Base-by-base conservation (phyloP, 257 asterid genomes). In the Solanum chiquidenum region DNA sequence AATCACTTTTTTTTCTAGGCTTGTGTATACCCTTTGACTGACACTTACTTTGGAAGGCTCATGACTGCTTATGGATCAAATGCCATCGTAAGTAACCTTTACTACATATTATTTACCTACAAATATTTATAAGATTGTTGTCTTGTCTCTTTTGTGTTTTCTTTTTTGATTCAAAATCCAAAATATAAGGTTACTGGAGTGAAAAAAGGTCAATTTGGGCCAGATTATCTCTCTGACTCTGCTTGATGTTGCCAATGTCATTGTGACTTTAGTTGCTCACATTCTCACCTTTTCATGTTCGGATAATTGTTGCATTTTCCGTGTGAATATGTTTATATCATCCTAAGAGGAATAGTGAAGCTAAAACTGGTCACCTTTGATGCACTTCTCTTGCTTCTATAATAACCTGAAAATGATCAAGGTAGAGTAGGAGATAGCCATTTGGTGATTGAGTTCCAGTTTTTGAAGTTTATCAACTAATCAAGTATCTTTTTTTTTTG, bases 1-100 rank as follows among this genome's bases (percentile, higher is more conserved):
- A 11, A 7, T 75, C 85, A 25, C 75, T 87, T 79, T 83, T 40
- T 27, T 83, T 92, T 90, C 83, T 93, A 95, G 98, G 94, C 91
- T 87, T 89, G 88, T 91, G 55, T 79, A 21, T 92, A 90, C 88
- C 93, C 93, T 84, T 74, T 89, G 87, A 68, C 92, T 69, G 95
- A 93, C 86, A 87, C 98, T 62, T 93, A 88, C 85, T 88, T 90
- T 83, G 92, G 95, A 40, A 88, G 91, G 89, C 89, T 90, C 6
- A 40, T 92, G 27, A 86, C 94, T 91, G 87, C 94, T 86, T 93
- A 93, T 64, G 95, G 92, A 49, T 93, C 93, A 86, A 93, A 90
- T 91, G 87, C 93, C 74, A 86, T 77, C 12, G 98, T 94, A 87
- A 93, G 95, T 92, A 34, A 49, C 46, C 18, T 77, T 74, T 52